These are phyloP conservation scores for Nymphaea colorata DNA, from an alignment of 164 flowering plant genomes.

Conservation along the genomic window DNA sequence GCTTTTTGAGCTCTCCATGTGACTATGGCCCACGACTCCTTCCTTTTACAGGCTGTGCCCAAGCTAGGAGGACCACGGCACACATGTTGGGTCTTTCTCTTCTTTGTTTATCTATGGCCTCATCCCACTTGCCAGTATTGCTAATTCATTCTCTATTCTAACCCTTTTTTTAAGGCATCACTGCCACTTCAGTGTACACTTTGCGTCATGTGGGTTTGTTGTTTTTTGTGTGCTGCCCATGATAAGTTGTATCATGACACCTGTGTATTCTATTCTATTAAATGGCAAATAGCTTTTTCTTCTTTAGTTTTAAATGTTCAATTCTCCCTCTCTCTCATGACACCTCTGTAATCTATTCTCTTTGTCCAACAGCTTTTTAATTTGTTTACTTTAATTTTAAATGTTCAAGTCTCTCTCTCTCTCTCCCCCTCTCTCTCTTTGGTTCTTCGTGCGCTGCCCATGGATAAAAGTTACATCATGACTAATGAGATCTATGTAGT, in stretches of 20 bases:
- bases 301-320: background rate
- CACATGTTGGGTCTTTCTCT: background rate
- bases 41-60: constrained; percentile 20
- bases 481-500: too few species aligned
- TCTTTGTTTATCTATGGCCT: background rate
- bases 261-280: too few species aligned
- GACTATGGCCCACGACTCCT: constrained; percentile 11
- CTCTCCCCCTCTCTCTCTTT: too few species aligned
- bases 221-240: background rate
- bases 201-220: background rate
- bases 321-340: background rate
- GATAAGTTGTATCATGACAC: background rate
- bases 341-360: too few species aligned
- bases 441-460: background rate
- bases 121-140: background rate
- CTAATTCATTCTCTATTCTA: too few species aligned
- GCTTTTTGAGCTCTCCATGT: constrained; percentile 25
- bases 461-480: too few species aligned
- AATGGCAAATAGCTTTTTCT: background rate
- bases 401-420: too few species aligned
- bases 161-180: background rate
- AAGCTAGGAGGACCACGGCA: constrained; percentile 10
- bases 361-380: too few species aligned
- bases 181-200: background rate
- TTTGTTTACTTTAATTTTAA: too few species aligned